A percentile compares a stretch with the other conserved stretches of the same genome.
These are phyloP conservation scores for Jackrogersella minutella DNA, from an alignment of 495 filamentous ascomycete genomes.

Conservation along the genomic window DNA sequence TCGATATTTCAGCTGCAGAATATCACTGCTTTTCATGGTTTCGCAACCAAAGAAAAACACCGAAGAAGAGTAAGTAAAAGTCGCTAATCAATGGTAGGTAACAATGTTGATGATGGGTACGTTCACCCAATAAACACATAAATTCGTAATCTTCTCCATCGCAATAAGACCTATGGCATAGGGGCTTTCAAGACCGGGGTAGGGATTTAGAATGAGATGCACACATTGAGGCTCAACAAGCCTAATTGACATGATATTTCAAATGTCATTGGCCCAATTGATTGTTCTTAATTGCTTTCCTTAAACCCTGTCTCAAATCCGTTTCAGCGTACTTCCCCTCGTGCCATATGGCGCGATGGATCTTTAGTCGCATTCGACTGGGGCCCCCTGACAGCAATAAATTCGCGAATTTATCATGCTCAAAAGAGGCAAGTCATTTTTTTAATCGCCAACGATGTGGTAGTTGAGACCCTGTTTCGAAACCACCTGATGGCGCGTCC, in stretches of 20 bases:
- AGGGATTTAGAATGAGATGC: background rate
- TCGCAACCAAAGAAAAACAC: too few relatives aligned
- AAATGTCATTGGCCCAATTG: background rate
- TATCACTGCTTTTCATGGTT: too few relatives aligned
- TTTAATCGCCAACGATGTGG: slow-evolving; percentile 3
- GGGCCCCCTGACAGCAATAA: background rate
- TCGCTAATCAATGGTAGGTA: too few relatives aligned
- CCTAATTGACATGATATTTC: background rate
- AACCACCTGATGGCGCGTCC: slow-evolving; percentile 23
- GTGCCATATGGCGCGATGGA: slow-evolving; percentile 30
- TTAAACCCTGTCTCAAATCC: slow-evolving; percentile 17
- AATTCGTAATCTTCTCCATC: too few relatives aligned
- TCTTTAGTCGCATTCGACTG: slow-evolving; percentile 7
- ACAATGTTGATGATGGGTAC: too few relatives aligned
- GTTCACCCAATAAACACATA: too few relatives aligned
- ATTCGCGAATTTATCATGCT: background rate
- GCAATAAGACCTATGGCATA: too few relatives aligned
- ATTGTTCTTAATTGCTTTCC: background rate
- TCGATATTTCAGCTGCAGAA: too few relatives aligned
- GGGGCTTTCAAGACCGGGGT: too few relatives aligned
- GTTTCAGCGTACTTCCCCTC: slow-evolving; percentile 28
- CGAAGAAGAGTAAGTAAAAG: too few relatives aligned
- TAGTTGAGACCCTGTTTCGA: slow-evolving; percentile 31
- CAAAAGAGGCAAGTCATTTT: background rate
- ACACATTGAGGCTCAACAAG: slow-evolving; percentile 10